Evolutionary conservation across 805 yeast species (phyloP), one percentile per base, ranked within the genome.

Genomic region (Wickerhamiella brachini): DNA sequence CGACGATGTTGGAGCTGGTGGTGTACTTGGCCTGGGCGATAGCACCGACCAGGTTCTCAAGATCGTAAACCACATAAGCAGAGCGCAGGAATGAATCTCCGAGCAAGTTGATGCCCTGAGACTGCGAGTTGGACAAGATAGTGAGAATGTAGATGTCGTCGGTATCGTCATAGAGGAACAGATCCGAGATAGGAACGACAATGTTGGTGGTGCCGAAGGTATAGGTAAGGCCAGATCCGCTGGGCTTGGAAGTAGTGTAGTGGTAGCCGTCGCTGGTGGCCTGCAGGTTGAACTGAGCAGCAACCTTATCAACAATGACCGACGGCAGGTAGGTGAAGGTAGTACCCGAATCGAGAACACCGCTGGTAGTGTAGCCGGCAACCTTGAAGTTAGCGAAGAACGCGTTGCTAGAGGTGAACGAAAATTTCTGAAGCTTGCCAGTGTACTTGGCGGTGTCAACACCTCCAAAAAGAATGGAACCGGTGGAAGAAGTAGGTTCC

Each of bases 391-490:
- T 54, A 10, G 54, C 60, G 31, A 26, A 41, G 29, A 49, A 49
- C 21, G 54, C 39, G 48, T 53, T 56, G n/a, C 57, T 54, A 26
- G 44, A 41, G n/a, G 24, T 21, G 15, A 71, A 52, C 4, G 64
- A 66, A 41, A 70, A 57, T 3, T 65, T 54, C 24, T 56, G 59
- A 56, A 75, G 62, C 23, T 62, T 57, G 24, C 87, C 88, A 0
- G 65, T 50, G 62, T 77, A 81, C 65, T 80, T 80, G 44, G 75
- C 68, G 51, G 74, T 76, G 62, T 83, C 89, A 24, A 83, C 74
- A 45, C 80, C 90, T 49, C 90, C 89, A 65, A 83, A 83, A 44
- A 82, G 63, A 18, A 82, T 65, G 23, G 70, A 64, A 6, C 85
- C 86, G 2, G 68, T 23, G 5, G 46, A 57, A 66, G 29, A 6